These are phyloP conservation scores for Dinochytrium kinnereticum DNA, from an alignment of 371 early-diverging fungal species.

Conservation along the genomic window DNA sequence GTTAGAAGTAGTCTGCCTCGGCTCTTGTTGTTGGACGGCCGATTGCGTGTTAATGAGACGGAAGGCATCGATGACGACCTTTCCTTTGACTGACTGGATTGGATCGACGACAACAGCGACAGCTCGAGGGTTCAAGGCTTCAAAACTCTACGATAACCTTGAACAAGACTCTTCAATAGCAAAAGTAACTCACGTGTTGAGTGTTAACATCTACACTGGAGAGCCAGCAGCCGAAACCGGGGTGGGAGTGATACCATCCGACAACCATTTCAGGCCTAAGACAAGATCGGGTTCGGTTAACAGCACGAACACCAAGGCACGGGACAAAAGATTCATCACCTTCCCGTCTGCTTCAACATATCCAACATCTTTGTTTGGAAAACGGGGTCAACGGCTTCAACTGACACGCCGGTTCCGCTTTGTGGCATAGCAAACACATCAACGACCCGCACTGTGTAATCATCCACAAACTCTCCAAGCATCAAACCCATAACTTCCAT, in stretches of 20 bases:
- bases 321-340: constrained; percentile 55
- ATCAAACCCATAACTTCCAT: constrained; percentile 99
- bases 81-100: constrained; percentile 99
- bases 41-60: constrained; percentile 94
- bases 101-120: constrained; percentile 99
- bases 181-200: constrained; percentile 77
- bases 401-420: constrained; percentile 99
- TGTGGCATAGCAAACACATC: constrained; percentile 99
- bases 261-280: constrained; percentile 98
- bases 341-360: constrained; percentile 98
- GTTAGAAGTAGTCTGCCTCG: constrained; percentile 99
- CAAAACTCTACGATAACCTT: constrained; percentile 75
- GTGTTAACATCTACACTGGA: constrained; percentile 99
- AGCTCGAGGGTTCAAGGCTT: constrained; percentile 94
- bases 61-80: constrained; percentile 99
- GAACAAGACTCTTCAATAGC: not conserved
- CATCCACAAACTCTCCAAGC: constrained; percentile 99
- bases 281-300: not conserved
- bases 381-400: constrained; percentile 99
- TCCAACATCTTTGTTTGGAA: constrained; percentile 99
- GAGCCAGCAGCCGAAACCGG: constrained; percentile 99
- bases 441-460: constrained; percentile 99
- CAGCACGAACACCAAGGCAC: not conserved
- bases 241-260: constrained; percentile 99
- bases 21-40: constrained; percentile 90